These are phyloP conservation scores for Macrolepiota dolichaula DNA, from an alignment of 768 basidiomycete genomes.

Conservation along the genomic window DNA sequence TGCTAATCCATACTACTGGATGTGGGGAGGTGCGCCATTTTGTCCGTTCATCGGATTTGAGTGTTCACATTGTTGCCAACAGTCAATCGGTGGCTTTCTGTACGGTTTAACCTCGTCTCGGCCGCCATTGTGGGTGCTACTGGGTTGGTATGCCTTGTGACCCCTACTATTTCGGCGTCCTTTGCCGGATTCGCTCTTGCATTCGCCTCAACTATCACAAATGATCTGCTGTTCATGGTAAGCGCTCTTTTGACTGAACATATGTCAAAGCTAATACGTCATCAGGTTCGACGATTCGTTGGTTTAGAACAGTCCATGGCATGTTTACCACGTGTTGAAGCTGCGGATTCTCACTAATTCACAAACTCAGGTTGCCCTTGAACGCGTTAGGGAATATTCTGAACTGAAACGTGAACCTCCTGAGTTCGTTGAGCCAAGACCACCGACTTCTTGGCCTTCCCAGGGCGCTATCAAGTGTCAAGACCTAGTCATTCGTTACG, in stretches of 20 bases:
- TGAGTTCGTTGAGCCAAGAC: conserved; percentile 86
- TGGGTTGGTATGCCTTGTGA: conserved; percentile 60
- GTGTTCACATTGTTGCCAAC: not conserved
- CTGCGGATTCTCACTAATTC: not conserved
- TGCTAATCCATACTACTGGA: conserved; percentile 82
- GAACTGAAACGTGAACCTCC: conserved; percentile 74
- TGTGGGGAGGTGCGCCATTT: conserved; percentile 68
- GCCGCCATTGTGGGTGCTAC: conserved; percentile 70
- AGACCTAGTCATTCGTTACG: conserved; percentile 73
- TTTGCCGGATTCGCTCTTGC: conserved; percentile 84
- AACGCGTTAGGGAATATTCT: conserved; percentile 90
- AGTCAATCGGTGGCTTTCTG: conserved; percentile 91
- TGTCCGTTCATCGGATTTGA: not conserved
- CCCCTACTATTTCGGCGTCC: conserved; percentile 73
- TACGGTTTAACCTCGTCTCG: conserved; percentile 83
- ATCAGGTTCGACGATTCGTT: conserved; percentile 73
- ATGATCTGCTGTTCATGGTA: conserved; percentile 68
- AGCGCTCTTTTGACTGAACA: conserved; percentile 10
- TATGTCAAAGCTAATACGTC: not conserved
- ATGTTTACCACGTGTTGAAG: conserved; percentile 8
- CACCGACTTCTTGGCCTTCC: conserved; percentile 75
- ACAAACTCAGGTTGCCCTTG: conserved; percentile 63
- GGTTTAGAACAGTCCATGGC: conserved; percentile 93
- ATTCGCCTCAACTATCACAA: conserved; percentile 75
- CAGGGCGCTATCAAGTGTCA: conserved; percentile 67